These are phyloP conservation scores for Saprolegnia diclina DNA, from an alignment of 352 stramenopile species.

Conservation along the genomic window DNA sequence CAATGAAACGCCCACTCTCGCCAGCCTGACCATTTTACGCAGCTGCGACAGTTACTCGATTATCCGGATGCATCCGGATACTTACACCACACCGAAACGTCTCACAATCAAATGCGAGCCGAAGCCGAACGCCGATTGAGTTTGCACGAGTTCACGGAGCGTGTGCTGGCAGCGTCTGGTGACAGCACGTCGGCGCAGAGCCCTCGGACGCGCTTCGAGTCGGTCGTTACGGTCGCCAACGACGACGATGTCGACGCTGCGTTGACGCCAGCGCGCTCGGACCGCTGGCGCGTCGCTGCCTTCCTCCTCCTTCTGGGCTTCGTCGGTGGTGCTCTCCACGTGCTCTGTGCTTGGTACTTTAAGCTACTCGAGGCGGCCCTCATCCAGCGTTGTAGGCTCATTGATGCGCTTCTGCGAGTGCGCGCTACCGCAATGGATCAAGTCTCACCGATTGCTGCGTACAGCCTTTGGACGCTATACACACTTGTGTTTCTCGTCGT, in stretches of 20 bases:
- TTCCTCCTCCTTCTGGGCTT: conserved; percentile 78
- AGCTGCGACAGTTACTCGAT: too few species aligned
- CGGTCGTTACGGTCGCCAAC: neutral
- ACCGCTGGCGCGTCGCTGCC: neutral
- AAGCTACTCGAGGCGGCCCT: neutral
- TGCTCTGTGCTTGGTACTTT: conserved; percentile 14
- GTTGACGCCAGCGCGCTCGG: neutral
- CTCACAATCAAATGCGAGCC: neutral
- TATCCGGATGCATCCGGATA: neutral
- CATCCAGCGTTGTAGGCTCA: neutral
- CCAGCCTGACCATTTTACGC: too few species aligned
- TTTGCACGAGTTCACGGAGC: neutral
- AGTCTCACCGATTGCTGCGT: neutral
- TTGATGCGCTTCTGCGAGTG: neutral
- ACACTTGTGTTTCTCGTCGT: conserved; percentile 2
- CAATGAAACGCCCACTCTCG: too few species aligned
- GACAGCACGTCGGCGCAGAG: neutral
- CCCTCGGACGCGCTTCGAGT: neutral
- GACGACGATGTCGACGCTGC: neutral
- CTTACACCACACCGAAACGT: neutral
- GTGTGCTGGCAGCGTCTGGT: neutral
- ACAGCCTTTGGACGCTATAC: conserved; percentile 11
- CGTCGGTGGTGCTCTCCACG: conserved; percentile 66
- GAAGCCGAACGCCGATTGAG: neutral
- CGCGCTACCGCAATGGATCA: neutral